Evolutionary conservation across 2,329 filamentous ascomycete genomes (phyloP), one percentile per base, ranked within the genome.

Genomic region (Niveomyces coronatus): DNA sequence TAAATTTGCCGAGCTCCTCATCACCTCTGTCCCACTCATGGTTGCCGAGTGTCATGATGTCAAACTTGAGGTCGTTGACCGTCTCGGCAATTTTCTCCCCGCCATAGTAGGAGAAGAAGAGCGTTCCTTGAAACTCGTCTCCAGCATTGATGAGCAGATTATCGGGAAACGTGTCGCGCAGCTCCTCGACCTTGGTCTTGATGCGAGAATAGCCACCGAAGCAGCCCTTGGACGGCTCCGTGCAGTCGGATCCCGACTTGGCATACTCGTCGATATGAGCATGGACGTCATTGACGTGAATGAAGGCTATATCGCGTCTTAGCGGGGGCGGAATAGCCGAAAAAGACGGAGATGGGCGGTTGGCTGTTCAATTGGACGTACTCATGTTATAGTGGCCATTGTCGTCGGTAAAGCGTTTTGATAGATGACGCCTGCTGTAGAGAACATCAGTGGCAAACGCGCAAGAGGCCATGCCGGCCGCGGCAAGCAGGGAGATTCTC

Each of bases 201-300:
- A 82, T 71, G 40, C 77, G 70, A 1, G 77, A 66, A 45, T 80
- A 81, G 20, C 78, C 77, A 18, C 77, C 77, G 41, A 67, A 78
- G 56, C 77, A 82, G 29, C 76, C 77, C 33, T 63, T 60, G 36
- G 64, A 56, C 1, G 73, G 68, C 18, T 65, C 56, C 0, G 65
- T 70, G 60, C 77, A 82, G 56, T 80, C 75, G 9, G 73, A 71
- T 39, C 77, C 77, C 0, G 72, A 73, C 11, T 68, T 66, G 19
- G 68, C 62, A 56, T 74, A 82, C 54, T 81, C 58, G 51, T 81
- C 76, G 14, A 82, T 61, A 51, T 82, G 78, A 11, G 78, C 70
- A 52, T 82, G 78, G 11, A 82, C 74, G 51, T 82, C 77, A 50
- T 82, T 82, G 63, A 82, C 67, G 53, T 82, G 78, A 58, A 79